These are phyloP conservation scores for Chlamydomonas reinhardtii DNA, from an alignment of 163 green algal genomes.

Conservation along the genomic window DNA sequence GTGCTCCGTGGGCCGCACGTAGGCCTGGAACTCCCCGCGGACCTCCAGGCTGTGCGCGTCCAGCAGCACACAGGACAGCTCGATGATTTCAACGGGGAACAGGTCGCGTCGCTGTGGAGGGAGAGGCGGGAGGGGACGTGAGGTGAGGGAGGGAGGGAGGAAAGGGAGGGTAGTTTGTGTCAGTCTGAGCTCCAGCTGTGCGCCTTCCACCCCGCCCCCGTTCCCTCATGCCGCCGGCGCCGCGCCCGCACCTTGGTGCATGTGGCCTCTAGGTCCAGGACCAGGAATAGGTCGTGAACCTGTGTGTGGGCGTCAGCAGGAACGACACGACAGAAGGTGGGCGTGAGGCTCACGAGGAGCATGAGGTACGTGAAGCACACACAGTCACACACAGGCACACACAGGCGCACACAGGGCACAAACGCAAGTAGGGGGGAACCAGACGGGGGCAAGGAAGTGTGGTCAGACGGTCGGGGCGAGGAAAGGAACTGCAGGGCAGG, in stretches of 20 bases:
- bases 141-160: not conserved
- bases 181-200: too few species aligned
- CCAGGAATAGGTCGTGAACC: conserved; percentile 58
- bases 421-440: too few species aligned
- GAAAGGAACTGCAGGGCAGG: too few species aligned
- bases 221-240: not conserved
- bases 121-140: not conserved
- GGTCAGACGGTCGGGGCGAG: too few species aligned
- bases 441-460: too few species aligned
- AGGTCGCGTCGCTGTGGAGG: conserved; percentile 39
- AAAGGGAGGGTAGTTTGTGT: too few species aligned
- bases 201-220: too few species aligned
- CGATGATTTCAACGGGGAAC: conserved; percentile 78
- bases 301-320: not conserved
- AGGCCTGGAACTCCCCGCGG: conserved; percentile 60
- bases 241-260: conserved; percentile 62
- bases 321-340: not conserved
- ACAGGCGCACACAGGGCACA: too few species aligned
- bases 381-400: too few species aligned
- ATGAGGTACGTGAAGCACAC: too few species aligned
- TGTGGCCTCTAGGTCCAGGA: conserved; percentile 80
- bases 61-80: conserved; percentile 63
- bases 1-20: conserved; percentile 71
- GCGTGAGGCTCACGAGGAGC: too few species aligned
- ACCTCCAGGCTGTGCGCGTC: conserved; percentile 38